Evolutionary conservation across 129 eudicot genomes (phyloP).

Genomic region (Rutidosis leptorrhynchoides): DNA sequence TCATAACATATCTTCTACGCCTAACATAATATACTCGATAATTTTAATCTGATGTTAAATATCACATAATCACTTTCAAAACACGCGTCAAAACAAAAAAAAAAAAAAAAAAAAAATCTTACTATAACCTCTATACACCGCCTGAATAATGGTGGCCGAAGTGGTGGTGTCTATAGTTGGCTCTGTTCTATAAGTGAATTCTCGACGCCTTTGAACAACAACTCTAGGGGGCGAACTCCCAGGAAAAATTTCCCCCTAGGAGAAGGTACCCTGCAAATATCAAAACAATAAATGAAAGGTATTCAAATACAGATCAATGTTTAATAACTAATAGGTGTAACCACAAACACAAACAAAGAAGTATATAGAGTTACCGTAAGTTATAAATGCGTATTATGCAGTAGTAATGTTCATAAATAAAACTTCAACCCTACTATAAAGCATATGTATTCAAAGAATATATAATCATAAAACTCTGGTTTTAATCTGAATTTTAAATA

Average conservation of each 20-base stretch:
- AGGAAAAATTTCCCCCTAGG: constrained; percentile 46
- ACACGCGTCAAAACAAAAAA: too few relatives aligned
- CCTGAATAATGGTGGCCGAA: constrained; percentile 79
- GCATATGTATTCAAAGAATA: too few relatives aligned
- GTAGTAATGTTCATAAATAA: too few relatives aligned
- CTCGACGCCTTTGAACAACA: constrained; percentile 33
- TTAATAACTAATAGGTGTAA: too few relatives aligned
- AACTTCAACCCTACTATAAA: too few relatives aligned
- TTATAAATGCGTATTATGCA: too few relatives aligned
- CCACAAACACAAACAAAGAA: too few relatives aligned
- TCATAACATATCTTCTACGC: background rate
- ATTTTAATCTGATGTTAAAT: background rate
- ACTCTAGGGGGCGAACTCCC: constrained; percentile 36
- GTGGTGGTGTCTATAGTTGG: constrained; percentile 62
- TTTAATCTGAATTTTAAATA: too few relatives aligned
- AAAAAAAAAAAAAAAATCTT: constrained; percentile 23
- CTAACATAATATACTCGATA: background rate
- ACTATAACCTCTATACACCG: constrained; percentile 92
- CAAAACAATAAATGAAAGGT: too few relatives aligned
- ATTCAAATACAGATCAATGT: too few relatives aligned
- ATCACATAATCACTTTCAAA: background rate
- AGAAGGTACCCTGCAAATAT: constrained; percentile 40
- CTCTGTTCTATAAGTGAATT: constrained; percentile 54
- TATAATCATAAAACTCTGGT: too few relatives aligned
- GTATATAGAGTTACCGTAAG: too few relatives aligned